These are phyloP conservation scores for Ceratobasidium sp. DNA, from an alignment of 1,284 basidiomycete species.

Conservation along the genomic window DNA sequence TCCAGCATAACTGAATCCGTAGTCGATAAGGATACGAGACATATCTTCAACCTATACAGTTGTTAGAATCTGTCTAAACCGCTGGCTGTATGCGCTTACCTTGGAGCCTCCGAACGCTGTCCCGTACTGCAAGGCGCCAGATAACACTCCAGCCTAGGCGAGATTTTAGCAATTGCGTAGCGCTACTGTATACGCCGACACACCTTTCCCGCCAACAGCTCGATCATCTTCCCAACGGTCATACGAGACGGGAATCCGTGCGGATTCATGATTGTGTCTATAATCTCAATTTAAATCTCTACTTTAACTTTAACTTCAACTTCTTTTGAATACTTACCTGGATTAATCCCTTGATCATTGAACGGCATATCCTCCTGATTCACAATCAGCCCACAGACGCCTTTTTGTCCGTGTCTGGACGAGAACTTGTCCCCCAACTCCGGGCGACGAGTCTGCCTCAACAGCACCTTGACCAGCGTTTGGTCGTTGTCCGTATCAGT, in stretches of 20 bases:
- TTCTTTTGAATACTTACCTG: conserved; percentile 62
- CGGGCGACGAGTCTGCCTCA: conserved; percentile 95
- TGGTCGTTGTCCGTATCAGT: conserved; percentile 96
- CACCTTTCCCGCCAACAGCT: conserved; percentile 95
- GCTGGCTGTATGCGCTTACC: conserved; percentile 56
- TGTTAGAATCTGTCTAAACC: background rate
- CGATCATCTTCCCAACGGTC: conserved; percentile 99
- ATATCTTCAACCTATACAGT: conserved; percentile 91
- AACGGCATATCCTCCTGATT: conserved; percentile 99
- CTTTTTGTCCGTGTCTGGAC: conserved; percentile 97
- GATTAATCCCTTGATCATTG: conserved; percentile 95
- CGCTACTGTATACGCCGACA: conserved; percentile 44
- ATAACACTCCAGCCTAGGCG: conserved; percentile 82
- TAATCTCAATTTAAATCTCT: background rate
- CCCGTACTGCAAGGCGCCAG: conserved; percentile 89
- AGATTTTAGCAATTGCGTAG: conserved; percentile 43
- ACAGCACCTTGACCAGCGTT: conserved; percentile 98
- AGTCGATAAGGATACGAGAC: conserved; percentile 93
- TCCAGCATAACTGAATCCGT: conserved; percentile 96
- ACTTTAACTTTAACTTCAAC: background rate
- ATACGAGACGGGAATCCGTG: conserved; percentile 99
- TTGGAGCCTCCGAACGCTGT: conserved; percentile 98
- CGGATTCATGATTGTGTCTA: conserved; percentile 99
- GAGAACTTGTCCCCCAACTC: conserved; percentile 99
- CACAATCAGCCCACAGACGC: conserved; percentile 97